Percentiles rank a stretch among this genome's conserved stretches.
These are phyloP conservation scores for Arthrocladium fulminans DNA, from an alignment of 2,329 filamentous ascomycete species.

Conservation along the genomic window DNA sequence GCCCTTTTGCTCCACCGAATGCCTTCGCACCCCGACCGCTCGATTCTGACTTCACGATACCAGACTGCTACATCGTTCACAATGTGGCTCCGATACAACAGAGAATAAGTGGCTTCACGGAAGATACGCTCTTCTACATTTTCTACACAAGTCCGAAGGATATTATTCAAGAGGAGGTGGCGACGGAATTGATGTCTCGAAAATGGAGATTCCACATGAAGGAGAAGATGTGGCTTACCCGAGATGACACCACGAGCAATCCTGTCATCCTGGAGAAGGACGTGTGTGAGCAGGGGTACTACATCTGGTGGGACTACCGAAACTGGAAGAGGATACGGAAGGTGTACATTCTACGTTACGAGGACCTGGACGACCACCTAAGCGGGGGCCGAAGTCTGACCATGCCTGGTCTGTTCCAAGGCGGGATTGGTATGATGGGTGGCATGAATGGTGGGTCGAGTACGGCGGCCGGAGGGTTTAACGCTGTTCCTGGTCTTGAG, in stretches of 20 bases:
- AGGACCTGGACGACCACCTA: conserved; percentile 38
- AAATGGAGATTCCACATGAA: conserved; percentile 47
- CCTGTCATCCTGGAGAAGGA: conserved; percentile 41
- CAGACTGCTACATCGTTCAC: conserved; percentile 55
- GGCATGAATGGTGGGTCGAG: conserved; percentile 4
- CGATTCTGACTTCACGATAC: conserved; percentile 55
- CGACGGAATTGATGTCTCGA: conserved; percentile 49
- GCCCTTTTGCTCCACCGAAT: conserved; percentile 51
- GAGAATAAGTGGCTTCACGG: conserved; percentile 50
- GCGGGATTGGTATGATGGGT: conserved; percentile 4
- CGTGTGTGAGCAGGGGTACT: conserved; percentile 43
- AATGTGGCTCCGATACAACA: conserved; percentile 55
- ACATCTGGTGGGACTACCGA: conserved; percentile 42
- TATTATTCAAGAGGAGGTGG: conserved; percentile 57
- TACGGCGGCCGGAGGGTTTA: conserved; percentile 15
- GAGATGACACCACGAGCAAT: conserved; percentile 39
- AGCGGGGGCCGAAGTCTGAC: conserved; percentile 16
- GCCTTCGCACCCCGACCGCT: conserved; percentile 44
- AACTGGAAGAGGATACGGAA: conserved; percentile 44
- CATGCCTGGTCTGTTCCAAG: conserved; percentile 5
- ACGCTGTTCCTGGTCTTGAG: conserved; percentile 22
- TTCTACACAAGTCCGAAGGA: conserved; percentile 61
- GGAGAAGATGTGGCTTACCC: conserved; percentile 44
- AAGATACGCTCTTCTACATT: conserved; percentile 60
- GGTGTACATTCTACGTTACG: conserved; percentile 42